phyloP scores from a whole-genome alignment of 768 basidiomycete genomes.

The Gautieria morchelliformis region DNA sequence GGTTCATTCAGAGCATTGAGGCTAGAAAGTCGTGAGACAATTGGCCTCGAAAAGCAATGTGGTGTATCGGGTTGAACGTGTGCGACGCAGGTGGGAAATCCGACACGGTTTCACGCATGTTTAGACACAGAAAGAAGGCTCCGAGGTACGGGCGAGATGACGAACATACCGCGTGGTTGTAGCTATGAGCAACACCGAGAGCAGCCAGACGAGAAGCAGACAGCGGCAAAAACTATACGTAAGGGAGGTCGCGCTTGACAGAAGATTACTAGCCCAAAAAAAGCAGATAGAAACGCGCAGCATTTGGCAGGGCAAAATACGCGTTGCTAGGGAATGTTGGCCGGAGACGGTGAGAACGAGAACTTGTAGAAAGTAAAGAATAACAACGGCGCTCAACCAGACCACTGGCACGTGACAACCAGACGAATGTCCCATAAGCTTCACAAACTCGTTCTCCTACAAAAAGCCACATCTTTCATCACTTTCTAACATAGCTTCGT shows the following conservation, averaged over 20 bases:
- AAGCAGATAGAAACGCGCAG: neutral
- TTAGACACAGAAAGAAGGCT: neutral
- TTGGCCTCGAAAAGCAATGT: neutral
- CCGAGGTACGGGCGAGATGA: conserved; percentile 2
- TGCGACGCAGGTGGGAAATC: conserved; percentile 4
- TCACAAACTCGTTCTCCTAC: conserved; percentile 5
- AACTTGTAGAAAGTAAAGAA: neutral
- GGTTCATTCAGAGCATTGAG: neutral
- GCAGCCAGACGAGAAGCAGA: neutral
- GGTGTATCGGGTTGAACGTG: conserved; percentile 2
- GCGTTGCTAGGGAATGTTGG: neutral
- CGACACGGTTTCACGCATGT: neutral
- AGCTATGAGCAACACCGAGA: neutral
- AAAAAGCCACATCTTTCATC: neutral
- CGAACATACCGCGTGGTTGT: neutral
- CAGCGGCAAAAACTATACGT: neutral
- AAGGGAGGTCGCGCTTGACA: neutral
- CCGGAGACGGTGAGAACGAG: neutral
- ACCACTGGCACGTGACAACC: conserved; percentile 9
- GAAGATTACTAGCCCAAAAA: neutral
- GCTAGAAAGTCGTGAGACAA: conserved; percentile 2
- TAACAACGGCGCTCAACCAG: neutral
- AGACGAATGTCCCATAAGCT: conserved; percentile 2
- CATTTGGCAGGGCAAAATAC: neutral
- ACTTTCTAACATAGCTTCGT: neutral